Evolutionary conservation across 208 protist genomes (phyloP).

Genomic region (Trypanosoma scelopori): DNA sequence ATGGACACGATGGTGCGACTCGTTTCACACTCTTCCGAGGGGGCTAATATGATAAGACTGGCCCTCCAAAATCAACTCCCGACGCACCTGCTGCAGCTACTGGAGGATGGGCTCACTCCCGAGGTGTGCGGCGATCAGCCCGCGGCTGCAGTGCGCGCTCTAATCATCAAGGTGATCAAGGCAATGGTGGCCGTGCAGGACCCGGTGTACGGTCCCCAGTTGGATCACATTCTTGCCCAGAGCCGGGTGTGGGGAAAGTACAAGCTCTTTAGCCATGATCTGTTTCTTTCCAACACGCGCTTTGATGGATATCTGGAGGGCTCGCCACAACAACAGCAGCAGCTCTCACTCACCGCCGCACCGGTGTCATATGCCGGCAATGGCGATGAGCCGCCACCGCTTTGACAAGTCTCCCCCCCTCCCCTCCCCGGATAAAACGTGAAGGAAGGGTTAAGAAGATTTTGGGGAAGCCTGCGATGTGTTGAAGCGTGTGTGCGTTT

Average conservation of each 20-base stretch:
- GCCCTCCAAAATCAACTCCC: conserved; percentile 49
- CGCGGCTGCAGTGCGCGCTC: conserved; percentile 69
- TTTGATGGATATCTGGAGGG: conserved; percentile 70
- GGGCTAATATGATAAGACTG: conserved; percentile 28
- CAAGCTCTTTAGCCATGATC: conserved; percentile 90
- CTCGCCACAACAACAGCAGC: conserved; percentile 11
- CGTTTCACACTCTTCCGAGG: conserved; percentile 40
- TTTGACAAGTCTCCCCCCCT: neutral
- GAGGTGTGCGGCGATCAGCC: conserved; percentile 31
- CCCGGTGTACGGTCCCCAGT: conserved; percentile 30
- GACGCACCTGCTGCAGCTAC: conserved; percentile 49
- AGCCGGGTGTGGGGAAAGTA: conserved; percentile 84
- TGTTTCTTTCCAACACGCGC: conserved; percentile 74
- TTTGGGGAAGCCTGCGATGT: too few species aligned
- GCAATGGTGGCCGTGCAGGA: conserved; percentile 53
- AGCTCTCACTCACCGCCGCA: conserved; percentile 16
- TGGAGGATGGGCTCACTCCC: conserved; percentile 56
- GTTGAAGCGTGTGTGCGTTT: too few species aligned
- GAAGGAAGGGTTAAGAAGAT: too few species aligned
- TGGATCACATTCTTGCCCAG: conserved; percentile 52
- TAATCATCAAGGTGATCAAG: conserved; percentile 89
- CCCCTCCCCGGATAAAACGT: too few species aligned
- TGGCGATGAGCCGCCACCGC: conserved; percentile 24
- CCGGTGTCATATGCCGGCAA: neutral
- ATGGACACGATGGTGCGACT: conserved; percentile 64